Evolutionary conservation across 495 filamentous ascomycete species (phyloP), one percentile per base, ranked within the genome.

Genomic region (Arthonia radiata): DNA sequence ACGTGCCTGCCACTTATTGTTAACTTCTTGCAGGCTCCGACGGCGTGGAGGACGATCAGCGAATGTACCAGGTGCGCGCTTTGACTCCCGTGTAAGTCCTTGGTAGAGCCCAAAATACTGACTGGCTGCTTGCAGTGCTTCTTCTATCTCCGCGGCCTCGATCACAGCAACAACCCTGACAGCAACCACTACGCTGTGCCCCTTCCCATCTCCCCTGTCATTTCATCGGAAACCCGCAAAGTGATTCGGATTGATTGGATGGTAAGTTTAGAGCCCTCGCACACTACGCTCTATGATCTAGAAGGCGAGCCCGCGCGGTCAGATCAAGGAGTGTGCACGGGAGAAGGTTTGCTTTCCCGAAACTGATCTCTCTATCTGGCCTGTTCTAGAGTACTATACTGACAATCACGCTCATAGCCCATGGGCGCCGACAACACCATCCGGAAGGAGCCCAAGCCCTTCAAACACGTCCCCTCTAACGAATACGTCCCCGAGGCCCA

Each of bases 171-270:
- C 4, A 64, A 71, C 39, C 40, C 46, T 8, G 71, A 77, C 34
- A 63, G 57, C 25, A 82, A 81, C 40, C 71, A 83, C 36, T 90
- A 90, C 43, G 65, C 75, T 0, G 57, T 75, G 18, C 79, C 79
- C 0, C 57, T 80, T 26, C 58, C 67, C 18, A 72, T 86, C 36
- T 80, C 71, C 4, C 77, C 79, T 0, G 73, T 86, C 12, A 54
- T 90, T 22, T 64, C 68, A 37, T 62, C 60, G 1, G 53, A 59
- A 15, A 65, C 60, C 1, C 57, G 57, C 41, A 56, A 69, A 28
- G 59, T 90, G 3, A 61, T 67, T 38, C 39, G 73, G 37, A 52
- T 66, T 40, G 44, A 70, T 53, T 42, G 48, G 14, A 49, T 63
- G 4, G 54, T n/a, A n/a, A n/a, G n/a, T n/a, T n/a, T n/a, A n/a